Percentiles rank a stretch among this genome's conserved stretches.
phyloP scores from a whole-genome alignment of 2,329 filamentous ascomycete genomes.

The Thielaviopsis populi region DNA sequence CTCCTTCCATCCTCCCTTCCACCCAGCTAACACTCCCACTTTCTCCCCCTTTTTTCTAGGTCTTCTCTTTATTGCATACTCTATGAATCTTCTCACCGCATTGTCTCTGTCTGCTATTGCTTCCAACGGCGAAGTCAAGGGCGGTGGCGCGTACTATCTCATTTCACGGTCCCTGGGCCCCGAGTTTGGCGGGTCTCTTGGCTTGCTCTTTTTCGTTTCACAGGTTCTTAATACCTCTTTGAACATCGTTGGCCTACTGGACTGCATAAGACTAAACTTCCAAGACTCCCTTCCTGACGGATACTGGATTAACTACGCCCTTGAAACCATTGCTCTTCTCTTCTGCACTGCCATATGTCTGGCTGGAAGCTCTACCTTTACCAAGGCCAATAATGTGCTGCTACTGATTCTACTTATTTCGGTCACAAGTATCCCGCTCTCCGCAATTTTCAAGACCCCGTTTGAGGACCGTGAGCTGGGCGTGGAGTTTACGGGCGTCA shows the following conservation, averaged over 20 bases:
- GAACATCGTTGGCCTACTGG: conserved; percentile 74
- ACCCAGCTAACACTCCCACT: not conserved
- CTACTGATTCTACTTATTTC: conserved; percentile 56
- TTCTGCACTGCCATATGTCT: conserved; percentile 62
- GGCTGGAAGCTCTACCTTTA: conserved; percentile 65
- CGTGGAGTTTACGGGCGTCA: conserved; percentile 67
- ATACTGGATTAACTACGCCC: conserved; percentile 63
- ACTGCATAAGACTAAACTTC: conserved; percentile 66
- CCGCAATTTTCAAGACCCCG: conserved; percentile 51
- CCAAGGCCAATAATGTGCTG: conserved; percentile 63
- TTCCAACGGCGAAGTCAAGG: conserved; percentile 76
- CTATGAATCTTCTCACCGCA: conserved; percentile 69
- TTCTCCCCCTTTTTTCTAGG: conserved; percentile 30
- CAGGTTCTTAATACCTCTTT: conserved; percentile 74
- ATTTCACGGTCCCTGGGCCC: conserved; percentile 76
- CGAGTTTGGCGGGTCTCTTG: conserved; percentile 80
- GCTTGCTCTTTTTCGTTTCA: conserved; percentile 80
- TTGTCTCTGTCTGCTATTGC: conserved; percentile 80
- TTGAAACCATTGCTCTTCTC: conserved; percentile 55
- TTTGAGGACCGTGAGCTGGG: conserved; percentile 48
- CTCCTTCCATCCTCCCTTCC: not conserved
- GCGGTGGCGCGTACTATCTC: conserved; percentile 76
- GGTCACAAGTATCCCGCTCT: conserved; percentile 69
- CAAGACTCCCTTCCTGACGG: conserved; percentile 51
- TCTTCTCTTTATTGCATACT: conserved; percentile 60